Base-by-base conservation (phyloP, 2,329 filamentous ascomycete species). In the Aspergillus sp. region DNA sequence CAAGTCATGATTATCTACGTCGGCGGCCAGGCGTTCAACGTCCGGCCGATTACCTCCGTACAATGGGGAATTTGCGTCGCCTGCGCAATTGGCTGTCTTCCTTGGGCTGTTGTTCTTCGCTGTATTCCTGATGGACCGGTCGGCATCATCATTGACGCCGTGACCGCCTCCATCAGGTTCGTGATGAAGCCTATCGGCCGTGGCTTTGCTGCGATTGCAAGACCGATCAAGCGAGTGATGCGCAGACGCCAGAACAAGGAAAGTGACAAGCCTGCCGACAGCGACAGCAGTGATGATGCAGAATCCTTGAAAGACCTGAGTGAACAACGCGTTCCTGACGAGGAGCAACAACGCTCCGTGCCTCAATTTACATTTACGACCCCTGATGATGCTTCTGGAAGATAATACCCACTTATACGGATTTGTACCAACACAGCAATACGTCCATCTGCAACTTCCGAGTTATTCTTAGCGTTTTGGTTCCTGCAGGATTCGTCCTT, bases 31-130 rank as follows among this genome's bases (percentile, higher is more conserved):
- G 91, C 93, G 2, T 96, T 98, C 80, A 84, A 85, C 50, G 91
- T 96, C 60, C 82, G 81, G 1, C 77, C 80, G 1, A 81, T 97
- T 64, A 87, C 87, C 17, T 84, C 84, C n/a, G 77, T 82, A 12
- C 89, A 96, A 72, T 98, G 93, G 95, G 93, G 81, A 7, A 89
- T 95, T 65, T 96, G 92, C 7, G 83, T 99, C 56, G 81, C 95
- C 25, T 84, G 96, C 39, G 92, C 93, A 33, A 80, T 89, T 63
- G 76, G 96, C n/a, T 96, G 93, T 17, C 86, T 98, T 31, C 91
- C 92, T 0, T 82, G 96, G 55, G 95, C 91, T 58, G 81, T 93
- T 23, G 78, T 90, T 33, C 88, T 98, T 58, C 90, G 95, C 48
- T 81, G 91, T 25, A 83, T 98, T 52, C 95, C 95, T 0, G 93